phyloP scores from a whole-genome alignment of 2,329 filamentous ascomycete species.

The Pseudogymnoascus verrucosus region DNA sequence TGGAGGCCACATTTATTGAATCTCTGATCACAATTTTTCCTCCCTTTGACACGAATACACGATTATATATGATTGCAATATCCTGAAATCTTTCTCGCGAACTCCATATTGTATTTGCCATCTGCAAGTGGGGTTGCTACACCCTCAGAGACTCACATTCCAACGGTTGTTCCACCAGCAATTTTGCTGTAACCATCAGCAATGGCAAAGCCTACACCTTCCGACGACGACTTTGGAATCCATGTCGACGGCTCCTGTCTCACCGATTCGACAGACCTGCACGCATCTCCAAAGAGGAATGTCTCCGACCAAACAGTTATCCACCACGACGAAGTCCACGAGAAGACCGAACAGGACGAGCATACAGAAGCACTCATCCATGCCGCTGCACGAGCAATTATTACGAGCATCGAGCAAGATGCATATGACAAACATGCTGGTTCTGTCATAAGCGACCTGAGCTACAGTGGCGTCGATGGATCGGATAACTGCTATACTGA shows the following conservation, averaged over 20 bases:
- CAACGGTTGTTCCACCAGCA: conserved; percentile 1
- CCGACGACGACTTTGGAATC: conserved; percentile 20
- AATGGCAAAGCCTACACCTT: neutral
- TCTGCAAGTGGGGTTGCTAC: neutral
- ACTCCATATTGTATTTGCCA: neutral
- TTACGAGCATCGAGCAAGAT: conserved; percentile 39
- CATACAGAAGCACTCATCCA: conserved; percentile 45
- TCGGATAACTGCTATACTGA: conserved; percentile 12
- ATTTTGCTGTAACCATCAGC: conserved; percentile 4
- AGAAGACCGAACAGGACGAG: conserved; percentile 21
- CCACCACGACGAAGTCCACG: conserved; percentile 14
- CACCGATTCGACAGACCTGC: conserved; percentile 15
- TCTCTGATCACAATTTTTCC: neutral
- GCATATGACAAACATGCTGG: conserved; percentile 24
- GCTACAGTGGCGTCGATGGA: conserved; percentile 24
- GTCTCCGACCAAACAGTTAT: conserved; percentile 20
- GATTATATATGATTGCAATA: neutral
- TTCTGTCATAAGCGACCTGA: conserved; percentile 28
- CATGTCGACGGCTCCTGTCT: conserved; percentile 25
- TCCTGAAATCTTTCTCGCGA: neutral
- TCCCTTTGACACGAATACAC: neutral
- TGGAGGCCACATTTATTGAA: neutral
- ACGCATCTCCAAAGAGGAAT: conserved; percentile 11
- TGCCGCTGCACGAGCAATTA: conserved; percentile 43
- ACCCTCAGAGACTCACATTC: neutral